Conservation (phyloP, 805 yeast genomes). For the Gaillardinia entomophila region DNA sequence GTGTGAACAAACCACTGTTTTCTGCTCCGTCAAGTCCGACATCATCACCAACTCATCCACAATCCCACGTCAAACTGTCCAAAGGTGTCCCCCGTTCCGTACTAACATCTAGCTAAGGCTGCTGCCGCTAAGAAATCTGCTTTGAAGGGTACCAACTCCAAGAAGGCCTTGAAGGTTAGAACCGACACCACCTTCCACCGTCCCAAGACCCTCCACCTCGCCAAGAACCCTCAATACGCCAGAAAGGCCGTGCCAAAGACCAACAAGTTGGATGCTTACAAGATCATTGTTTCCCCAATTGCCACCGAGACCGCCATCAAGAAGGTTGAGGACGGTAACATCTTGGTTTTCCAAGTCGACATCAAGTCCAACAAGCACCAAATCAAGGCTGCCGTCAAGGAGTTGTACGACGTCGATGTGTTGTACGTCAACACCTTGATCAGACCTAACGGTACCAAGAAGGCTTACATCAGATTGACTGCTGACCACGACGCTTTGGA, state of each 20-base stretch:
- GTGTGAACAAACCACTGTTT: slow-evolving; percentile 1
- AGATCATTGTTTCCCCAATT: slow-evolving; percentile 89
- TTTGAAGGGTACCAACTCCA: slow-evolving; percentile 91
- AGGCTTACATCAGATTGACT: slow-evolving; percentile 98
- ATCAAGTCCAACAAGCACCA: slow-evolving; percentile 96
- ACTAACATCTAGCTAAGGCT: slow-evolving; percentile 61
- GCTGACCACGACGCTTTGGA: slow-evolving; percentile 99
- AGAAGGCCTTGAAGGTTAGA: slow-evolving; percentile 90
- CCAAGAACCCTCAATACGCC: slow-evolving; percentile 94
- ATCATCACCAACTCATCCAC: too few relatives aligned
- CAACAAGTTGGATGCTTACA: slow-evolving; percentile 95
- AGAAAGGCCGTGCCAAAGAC: slow-evolving; percentile 95
- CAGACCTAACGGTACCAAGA: slow-evolving; percentile 99
- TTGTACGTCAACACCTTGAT: slow-evolving; percentile 91
- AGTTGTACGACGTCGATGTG: slow-evolving; percentile 95
- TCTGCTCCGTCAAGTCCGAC: too few relatives aligned
- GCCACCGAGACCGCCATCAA: slow-evolving; percentile 98
- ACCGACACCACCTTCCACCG: slow-evolving; percentile 91
- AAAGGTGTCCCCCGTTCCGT: slow-evolving; percentile 4
- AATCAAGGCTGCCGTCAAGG: slow-evolving; percentile 97
- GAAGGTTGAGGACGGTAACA: slow-evolving; percentile 99
- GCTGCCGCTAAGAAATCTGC: slow-evolving; percentile 98
- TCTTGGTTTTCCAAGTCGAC: slow-evolving; percentile 97
- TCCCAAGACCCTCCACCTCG: slow-evolving; percentile 93
- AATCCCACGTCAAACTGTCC: slow-evolving; percentile 4